A percentile compares a stretch with the other conserved stretches of the same genome.
phyloP scores from a whole-genome alignment of 2,329 filamentous ascomycete genomes.

The Talaromyces sp. region DNA sequence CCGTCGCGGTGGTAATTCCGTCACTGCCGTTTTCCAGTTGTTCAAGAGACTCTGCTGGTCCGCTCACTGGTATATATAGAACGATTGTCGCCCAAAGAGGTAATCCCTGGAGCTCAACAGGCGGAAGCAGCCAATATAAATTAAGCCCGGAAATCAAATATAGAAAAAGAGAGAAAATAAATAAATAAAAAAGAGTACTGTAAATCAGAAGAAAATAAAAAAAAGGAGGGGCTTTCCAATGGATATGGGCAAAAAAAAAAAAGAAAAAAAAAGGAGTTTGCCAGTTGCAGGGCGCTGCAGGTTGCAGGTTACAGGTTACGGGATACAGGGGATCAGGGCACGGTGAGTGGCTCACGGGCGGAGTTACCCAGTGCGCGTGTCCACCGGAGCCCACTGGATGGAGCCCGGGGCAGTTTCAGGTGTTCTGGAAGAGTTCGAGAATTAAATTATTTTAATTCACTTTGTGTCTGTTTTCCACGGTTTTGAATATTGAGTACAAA shows the following conservation, averaged over 20 bases:
- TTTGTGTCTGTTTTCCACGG: too few relatives aligned
- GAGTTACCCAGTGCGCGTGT: too few relatives aligned
- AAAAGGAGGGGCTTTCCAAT: background rate
- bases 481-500: too few relatives aligned
- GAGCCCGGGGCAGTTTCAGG: slow-evolving; percentile 20
- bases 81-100: background rate
- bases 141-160: background rate
- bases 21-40: too few relatives aligned
- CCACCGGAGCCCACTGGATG: too few relatives aligned
- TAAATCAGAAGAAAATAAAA: slow-evolving; percentile 16
- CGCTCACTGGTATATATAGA: slow-evolving; percentile 17
- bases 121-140: slow-evolving; percentile 1
- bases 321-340: too few relatives aligned
- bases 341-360: too few relatives aligned
- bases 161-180: slow-evolving; percentile 12
- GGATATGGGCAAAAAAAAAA: slow-evolving; percentile 2
- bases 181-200: slow-evolving; percentile 7
- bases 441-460: too few relatives aligned
- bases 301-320: background rate
- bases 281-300: slow-evolving; percentile 7
- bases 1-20: too few relatives aligned
- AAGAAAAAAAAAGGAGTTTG: slow-evolving; percentile 11
- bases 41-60: too few relatives aligned
- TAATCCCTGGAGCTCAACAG: slow-evolving; percentile 6
- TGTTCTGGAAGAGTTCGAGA: slow-evolving; percentile 25